A percentile compares a stretch with the other conserved stretches of the same genome.
Conservation (phyloP, 352 stramenopile species). For the Phytophthora pini region DNA sequence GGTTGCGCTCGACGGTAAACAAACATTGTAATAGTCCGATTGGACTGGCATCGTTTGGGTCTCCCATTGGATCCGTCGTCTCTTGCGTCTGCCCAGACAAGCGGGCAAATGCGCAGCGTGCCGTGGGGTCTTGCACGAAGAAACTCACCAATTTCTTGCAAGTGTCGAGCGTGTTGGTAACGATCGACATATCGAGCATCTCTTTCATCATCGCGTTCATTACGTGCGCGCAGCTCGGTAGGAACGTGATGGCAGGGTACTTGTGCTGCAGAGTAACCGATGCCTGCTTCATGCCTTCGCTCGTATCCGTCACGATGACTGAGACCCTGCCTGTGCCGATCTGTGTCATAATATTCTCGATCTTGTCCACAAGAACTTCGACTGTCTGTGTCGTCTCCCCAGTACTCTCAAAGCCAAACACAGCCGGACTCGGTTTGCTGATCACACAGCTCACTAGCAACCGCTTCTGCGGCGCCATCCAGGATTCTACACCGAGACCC, state of each 20-base stretch:
- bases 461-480: constrained; percentile 43
- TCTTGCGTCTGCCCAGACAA: constrained; percentile 63
- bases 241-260: constrained; percentile 66
- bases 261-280: constrained; percentile 53
- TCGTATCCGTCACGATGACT: constrained; percentile 64
- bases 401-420: constrained; percentile 71
- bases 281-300: constrained; percentile 64
- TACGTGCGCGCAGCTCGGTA: constrained; percentile 65
- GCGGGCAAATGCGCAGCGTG: constrained; percentile 50
- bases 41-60: constrained; percentile 42
- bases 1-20: constrained; percentile 60
- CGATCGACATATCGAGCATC: constrained; percentile 50
- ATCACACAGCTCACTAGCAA: constrained; percentile 65
- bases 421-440: constrained; percentile 50
- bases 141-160: constrained; percentile 54
- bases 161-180: constrained; percentile 46
- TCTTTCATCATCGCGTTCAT: constrained; percentile 70
- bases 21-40: constrained; percentile 55
- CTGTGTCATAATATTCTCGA: constrained; percentile 67
- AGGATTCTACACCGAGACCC: constrained; percentile 65
- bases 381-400: constrained; percentile 51
- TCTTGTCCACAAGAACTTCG: constrained; percentile 58
- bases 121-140: constrained; percentile 55
- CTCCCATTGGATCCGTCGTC: constrained; percentile 18
- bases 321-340: constrained; percentile 61